Base-by-base conservation (phyloP, 2,329 filamentous ascomycete genomes). In the Epicoccum nigrum region DNA sequence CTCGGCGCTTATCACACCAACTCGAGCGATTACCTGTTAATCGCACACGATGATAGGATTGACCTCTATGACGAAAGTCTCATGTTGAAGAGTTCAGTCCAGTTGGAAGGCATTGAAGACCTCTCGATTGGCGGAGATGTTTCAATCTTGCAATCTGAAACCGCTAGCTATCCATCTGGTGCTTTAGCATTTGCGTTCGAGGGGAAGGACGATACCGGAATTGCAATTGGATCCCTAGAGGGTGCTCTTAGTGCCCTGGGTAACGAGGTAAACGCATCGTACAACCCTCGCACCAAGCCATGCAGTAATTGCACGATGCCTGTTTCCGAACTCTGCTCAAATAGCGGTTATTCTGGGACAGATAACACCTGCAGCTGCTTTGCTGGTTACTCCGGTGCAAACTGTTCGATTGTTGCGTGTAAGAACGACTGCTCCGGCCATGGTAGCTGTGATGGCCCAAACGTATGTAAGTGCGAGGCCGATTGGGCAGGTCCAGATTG, bases 401-500 rank as follows among this genome's bases (percentile, higher is more conserved):
- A 65, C n/a, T 70, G 67, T 39, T 61, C 55, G 1, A 42, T 55
- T 7, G 17, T 32, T 1, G 55, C 45, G 6, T 70, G 67, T 41
- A 33, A 60, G 27, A 68, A 67, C 23, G 37, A 62, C 15, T 70
- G 67, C 37, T 70, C 64, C 4, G 56, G 59, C 5, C 57, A 67
- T 7, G 67, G 67, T 6, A 57, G 49, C 27, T 70, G 67, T 19
- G 47, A 48, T 20, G 66, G 65, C 7, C 59, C 66, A 0, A 65
- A 70, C 16, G 41, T 51, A 2, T 70, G 67, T 51, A 59, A 61
- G 31, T 70, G 67, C 43, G 25, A 62, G 16, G 40, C 55, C 23
- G 59, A 57, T 3, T 68, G 64, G 64, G 55, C 58, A 15, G 67
- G 67, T 2, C 62, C 66, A 1, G 58, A 67, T 30, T 70, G 67